Base-by-base conservation (phyloP, 441 rosid species). In the Biscutella auriculata region DNA sequence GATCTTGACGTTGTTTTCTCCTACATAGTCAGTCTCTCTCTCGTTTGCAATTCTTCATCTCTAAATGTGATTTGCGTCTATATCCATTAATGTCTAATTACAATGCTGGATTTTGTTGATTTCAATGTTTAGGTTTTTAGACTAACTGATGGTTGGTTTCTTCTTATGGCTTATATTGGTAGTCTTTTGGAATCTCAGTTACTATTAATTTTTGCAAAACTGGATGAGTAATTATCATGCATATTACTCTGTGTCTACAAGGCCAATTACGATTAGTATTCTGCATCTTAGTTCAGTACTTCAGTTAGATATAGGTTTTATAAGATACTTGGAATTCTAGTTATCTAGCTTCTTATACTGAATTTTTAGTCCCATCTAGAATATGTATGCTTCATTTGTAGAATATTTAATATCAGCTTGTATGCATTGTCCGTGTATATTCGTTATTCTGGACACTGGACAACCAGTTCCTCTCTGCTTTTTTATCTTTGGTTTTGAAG, bases 21-120 rank as follows among this genome's bases (percentile, higher is more conserved):
- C 23, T 62, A 68, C 55, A 62, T 68, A 12, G 73, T 68, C 59
- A 62, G 73, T n/a, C n/a, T n/a, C n/a, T 16, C 9, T 53, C 63
- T 55, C 49, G 27, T 62, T 45, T 46, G 5, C 29, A 14, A 28
- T 3, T 30, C 33, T 16, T 8, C 10, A 1, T 25, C 6, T 6
- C 1, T 8, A 6, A 12, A 5, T 58, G 16, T 35, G 28, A 8
- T 16, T 19, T 58, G 11, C 51, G 46, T 50, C 40, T 39, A 9
- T 45, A 28, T 25, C 12, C 27, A 3, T 37, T 6, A 9, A 5
- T 26, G 41, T 19, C 3, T 40, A 33, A 40, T 11, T 15, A 26
- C 58, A 41, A 32, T 48, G 62, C 19, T 39, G 17, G n/a, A 8
- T n/a, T 43, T 44, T 30, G 21, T 40, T 19, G 8, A 12, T 1